These are phyloP conservation scores for Clohesyomyces aquaticus DNA, from an alignment of 495 filamentous ascomycete species.

Conservation along the genomic window DNA sequence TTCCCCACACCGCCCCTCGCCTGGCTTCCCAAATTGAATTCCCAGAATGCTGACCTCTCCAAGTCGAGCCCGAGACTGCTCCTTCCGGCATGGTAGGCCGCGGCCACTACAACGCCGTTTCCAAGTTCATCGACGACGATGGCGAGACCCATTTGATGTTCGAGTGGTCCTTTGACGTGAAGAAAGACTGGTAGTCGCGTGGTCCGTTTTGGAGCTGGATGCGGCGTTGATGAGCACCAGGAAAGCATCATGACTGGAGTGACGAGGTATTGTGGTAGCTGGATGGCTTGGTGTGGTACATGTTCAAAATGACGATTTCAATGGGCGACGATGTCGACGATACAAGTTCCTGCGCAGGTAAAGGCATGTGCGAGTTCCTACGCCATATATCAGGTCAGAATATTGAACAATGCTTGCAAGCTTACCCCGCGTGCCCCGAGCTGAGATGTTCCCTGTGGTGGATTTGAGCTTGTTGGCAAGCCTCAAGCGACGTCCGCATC, in stretches of 20 bases:
- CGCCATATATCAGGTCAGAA: not conserved
- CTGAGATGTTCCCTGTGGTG: too few relatives aligned
- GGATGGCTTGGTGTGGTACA: not conserved
- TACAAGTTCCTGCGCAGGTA: not conserved
- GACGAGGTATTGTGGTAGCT: too few relatives aligned
- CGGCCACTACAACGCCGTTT: slow-evolving; percentile 81
- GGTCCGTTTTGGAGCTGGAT: not conserved
- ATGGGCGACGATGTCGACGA: not conserved
- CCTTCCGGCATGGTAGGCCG: slow-evolving; percentile 86
- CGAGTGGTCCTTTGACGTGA: slow-evolving; percentile 92
- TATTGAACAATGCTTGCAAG: not conserved
- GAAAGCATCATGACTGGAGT: not conserved
- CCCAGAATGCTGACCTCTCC: not conserved
- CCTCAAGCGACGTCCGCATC: too few relatives aligned
- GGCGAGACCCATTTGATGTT: slow-evolving; percentile 82
- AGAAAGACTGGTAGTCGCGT: slow-evolving; percentile 79
- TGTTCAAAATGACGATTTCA: not conserved
- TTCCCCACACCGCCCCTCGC: not conserved
- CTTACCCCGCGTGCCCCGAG: not conserved
- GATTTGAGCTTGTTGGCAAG: too few relatives aligned
- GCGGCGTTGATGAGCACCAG: too few relatives aligned
- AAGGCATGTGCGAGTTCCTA: not conserved
- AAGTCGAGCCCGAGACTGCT: slow-evolving; percentile 87
- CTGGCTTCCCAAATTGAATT: not conserved
- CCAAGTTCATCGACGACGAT: slow-evolving; percentile 92